These are phyloP conservation scores for Ziziphus jujuba DNA, from an alignment of 306 rosid genomes.

Conservation along the genomic window DNA sequence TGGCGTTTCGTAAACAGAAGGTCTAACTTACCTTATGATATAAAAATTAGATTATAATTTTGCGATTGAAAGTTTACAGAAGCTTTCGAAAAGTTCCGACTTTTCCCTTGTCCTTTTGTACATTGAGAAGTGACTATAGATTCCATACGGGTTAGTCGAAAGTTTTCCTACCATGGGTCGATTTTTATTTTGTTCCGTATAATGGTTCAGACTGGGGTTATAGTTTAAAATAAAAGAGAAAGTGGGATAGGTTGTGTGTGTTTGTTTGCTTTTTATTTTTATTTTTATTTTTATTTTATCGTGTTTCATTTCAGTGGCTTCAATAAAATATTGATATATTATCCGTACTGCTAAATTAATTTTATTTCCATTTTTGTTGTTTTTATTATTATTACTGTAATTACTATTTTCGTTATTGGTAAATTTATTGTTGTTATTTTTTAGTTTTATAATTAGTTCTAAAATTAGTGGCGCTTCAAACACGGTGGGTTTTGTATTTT, in stretches of 20 bases:
- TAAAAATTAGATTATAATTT: constrained; percentile 41
- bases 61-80: constrained; percentile 30
- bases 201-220: no score
- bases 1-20: constrained; percentile 34
- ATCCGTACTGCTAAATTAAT: no score
- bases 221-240: not conserved
- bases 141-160: constrained; percentile 37
- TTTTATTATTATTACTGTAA: no score
- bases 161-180: constrained; percentile 20
- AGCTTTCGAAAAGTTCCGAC: constrained; percentile 38
- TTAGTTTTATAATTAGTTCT: no score
- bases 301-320: not conserved
- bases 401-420: no score
- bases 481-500: not conserved
- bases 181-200: constrained; percentile 6
- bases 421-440: no score
- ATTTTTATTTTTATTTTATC: no score
- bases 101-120: constrained; percentile 52
- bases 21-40: constrained; percentile 26
- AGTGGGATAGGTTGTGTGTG: not conserved
- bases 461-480: not conserved
- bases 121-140: constrained; percentile 39
- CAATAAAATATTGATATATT: no score
- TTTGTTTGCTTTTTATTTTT: not conserved
- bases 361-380: no score